Conservation (phyloP, 2,329 filamentous ascomycete species). For the Cladosporium sp. region DNA sequence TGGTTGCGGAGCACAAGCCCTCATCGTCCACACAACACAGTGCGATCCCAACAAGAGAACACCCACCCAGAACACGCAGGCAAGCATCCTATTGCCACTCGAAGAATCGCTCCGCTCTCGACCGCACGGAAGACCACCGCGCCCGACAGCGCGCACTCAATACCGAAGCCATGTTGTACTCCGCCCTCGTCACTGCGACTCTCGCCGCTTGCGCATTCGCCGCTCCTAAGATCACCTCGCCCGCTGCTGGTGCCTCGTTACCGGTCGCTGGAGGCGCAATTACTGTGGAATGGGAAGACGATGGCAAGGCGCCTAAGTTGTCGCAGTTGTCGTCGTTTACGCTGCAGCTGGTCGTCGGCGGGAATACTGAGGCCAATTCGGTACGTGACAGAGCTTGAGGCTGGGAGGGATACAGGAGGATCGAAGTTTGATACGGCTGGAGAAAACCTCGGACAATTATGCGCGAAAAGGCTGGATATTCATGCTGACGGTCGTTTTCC, state of each 20-base stretch:
- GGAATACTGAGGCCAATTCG: conserved; percentile 41
- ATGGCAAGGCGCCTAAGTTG: conserved; percentile 51
- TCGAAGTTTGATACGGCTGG: not conserved
- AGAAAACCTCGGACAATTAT: not conserved
- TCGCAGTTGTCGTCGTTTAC: conserved; percentile 56
- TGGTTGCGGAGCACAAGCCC: not conserved
- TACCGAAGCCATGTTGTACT: conserved; percentile 9
- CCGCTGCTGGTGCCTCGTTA: conserved; percentile 51
- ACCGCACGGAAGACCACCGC: not conserved
- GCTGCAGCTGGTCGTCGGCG: conserved; percentile 62
- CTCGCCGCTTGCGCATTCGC: conserved; percentile 46
- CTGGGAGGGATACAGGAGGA: not conserved
- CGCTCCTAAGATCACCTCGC: conserved; percentile 56
- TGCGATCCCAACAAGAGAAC: not conserved
- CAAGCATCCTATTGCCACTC: not conserved
- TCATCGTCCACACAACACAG: conserved; percentile 7
- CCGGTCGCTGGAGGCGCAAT: conserved; percentile 47
- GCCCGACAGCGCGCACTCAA: not conserved
- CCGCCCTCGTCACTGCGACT: conserved; percentile 20
- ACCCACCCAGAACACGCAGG: not conserved
- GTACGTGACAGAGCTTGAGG: not conserved
- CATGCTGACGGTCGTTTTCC: not conserved
- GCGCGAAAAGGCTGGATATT: not conserved
- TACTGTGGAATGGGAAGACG: conserved; percentile 59
- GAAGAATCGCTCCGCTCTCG: not conserved